phyloP scores from a whole-genome alignment of 2,329 filamentous ascomycete genomes.

The Stemphylium lycopersici region DNA sequence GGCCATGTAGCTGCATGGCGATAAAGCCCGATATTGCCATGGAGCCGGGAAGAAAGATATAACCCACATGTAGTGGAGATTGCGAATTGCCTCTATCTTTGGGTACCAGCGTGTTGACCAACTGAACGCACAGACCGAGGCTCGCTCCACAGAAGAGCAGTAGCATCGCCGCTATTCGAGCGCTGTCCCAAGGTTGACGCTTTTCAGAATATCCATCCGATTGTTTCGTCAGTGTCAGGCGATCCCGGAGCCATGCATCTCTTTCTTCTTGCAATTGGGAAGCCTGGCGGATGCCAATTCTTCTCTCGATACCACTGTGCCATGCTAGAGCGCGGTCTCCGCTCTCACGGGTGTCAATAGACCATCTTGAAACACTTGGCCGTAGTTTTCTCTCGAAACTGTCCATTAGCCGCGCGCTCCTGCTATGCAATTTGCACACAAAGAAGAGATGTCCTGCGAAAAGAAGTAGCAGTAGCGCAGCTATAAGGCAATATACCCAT shows the following conservation, averaged over 20 bases:
- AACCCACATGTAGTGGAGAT: background rate
- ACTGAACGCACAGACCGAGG: background rate
- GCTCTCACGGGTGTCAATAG: background rate
- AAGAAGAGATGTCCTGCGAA: background rate
- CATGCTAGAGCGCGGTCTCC: no score
- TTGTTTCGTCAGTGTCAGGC: background rate
- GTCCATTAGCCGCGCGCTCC: no score
- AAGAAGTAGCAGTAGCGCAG: background rate
- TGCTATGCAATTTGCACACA: background rate
- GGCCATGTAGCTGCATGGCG: background rate
- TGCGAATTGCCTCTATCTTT: background rate
- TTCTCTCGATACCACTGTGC: no score
- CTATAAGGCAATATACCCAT: background rate
- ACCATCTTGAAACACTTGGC: background rate
- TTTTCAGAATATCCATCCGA: background rate
- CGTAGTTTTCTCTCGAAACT: no score
- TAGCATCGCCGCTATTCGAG: background rate
- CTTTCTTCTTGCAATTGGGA: background rate
- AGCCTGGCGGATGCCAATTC: no score
- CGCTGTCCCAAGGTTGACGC: background rate
- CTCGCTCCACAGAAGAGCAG: background rate
- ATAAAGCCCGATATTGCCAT: background rate
- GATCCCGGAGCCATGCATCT: background rate
- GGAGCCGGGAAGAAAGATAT: background rate
- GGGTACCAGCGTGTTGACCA: background rate